Evolutionary conservation across 768 basidiomycete genomes (phyloP), one percentile per base, ranked within the genome.

Genomic region (Pulveroboletus sp.): DNA sequence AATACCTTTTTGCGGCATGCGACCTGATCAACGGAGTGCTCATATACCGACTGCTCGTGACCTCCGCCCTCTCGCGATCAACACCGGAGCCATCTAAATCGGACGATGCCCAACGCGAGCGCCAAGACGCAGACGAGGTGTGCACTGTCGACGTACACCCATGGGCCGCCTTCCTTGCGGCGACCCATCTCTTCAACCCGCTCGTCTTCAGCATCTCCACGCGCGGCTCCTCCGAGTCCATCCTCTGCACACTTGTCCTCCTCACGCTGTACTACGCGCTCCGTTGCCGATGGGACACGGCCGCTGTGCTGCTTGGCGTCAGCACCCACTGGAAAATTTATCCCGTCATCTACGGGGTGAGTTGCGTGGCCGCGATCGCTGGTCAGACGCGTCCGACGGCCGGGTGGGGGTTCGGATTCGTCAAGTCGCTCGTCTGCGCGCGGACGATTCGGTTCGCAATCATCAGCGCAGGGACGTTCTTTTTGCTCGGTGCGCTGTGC

Each of bases 261-360:
- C 69, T 79, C 44, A 82, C 85, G 0, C 69, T 94, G 23, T 80
- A 79, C 62, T 75, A 69, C 26, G 80, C 82, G 2, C 68, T 86
- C 50, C 75, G 76, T 35, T 73, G 70, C 4, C 73, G 73, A 37
- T 87, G 88, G 82, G 75, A 78, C 42, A 53, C 67, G 4, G 81
- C 91, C 1, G 93, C 91, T 0, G 56, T 89, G 5, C 61, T 85
- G 47, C 74, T 94, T 19, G 96, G 93, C 1, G 58, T 93, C 34
- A 85, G 89, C 53, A 84, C 92, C 0, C 93, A 97, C 60, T 95
- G 93, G 90, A 99, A 99, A 71, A 90, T 99, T 48, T 98, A 96
- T 62, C 96, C 96, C 0, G 74, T 94, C 56, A 81, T 99, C 48
- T 97, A 97, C 64, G 89, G 86, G 0, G 77, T 86, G n/a, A 79